Evolutionary conservation across 1,139 yeast species (phyloP).

Genomic region (Geotrichum reessii): DNA sequence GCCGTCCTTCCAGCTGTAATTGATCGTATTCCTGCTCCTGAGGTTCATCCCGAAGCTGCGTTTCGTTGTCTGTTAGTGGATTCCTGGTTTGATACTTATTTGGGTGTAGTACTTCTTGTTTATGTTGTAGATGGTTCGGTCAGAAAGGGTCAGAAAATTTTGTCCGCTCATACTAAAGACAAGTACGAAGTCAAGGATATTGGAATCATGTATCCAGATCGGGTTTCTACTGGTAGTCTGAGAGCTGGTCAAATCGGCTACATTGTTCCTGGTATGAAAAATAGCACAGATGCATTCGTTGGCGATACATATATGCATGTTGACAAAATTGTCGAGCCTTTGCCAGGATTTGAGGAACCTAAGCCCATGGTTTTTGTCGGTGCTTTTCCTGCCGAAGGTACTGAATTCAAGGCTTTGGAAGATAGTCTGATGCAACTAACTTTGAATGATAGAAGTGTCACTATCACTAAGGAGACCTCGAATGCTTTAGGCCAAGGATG

Average conservation of each 20-base stretch:
- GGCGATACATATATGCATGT: conserved; percentile 83
- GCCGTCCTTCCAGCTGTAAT: conserved; percentile 72
- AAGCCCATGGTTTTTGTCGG: conserved; percentile 99
- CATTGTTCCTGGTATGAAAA: conserved; percentile 87
- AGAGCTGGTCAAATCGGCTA: conserved; percentile 94
- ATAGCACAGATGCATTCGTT: conserved; percentile 76
- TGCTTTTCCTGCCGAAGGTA: conserved; percentile 94
- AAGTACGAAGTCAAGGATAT: conserved; percentile 85
- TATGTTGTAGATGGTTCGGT: conserved; percentile 79
- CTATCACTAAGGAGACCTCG: conserved; percentile 84
- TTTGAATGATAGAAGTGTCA: conserved; percentile 85
- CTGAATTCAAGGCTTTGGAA: conserved; percentile 81
- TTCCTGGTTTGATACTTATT: conserved; percentile 92
- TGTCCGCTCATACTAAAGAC: conserved; percentile 70
- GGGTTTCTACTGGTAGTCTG: conserved; percentile 50
- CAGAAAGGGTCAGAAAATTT: conserved; percentile 65
- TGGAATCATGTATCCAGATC: conserved; percentile 93
- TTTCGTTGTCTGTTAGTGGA: conserved; percentile 80
- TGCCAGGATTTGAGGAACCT: conserved; percentile 94
- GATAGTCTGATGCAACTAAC: conserved; percentile 86
- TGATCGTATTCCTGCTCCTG: conserved; percentile 69
- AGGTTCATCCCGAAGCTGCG: conserved; percentile 51
- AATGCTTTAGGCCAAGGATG: conserved; percentile 96
- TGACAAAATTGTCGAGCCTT: conserved; percentile 64
- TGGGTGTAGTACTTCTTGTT: conserved; percentile 87